phyloP scores from a whole-genome alignment of 192 early-diverging fungal genomes.

The Coemansia sp. region DNA sequence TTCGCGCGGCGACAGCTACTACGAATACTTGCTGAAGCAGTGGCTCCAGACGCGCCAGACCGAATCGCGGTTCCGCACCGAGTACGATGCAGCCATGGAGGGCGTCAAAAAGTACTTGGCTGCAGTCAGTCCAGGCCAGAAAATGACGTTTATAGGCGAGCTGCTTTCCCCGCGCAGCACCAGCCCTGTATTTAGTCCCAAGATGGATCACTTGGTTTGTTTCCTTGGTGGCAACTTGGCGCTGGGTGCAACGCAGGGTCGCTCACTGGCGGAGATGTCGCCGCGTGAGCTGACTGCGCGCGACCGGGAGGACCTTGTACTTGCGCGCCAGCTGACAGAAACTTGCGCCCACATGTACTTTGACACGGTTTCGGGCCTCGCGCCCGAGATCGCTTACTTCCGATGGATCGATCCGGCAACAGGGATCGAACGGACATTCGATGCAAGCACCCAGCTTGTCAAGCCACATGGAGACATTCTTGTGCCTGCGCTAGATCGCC shows the following conservation, averaged over 20 bases:
- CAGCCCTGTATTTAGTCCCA: constrained; percentile 38
- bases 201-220: constrained; percentile 95
- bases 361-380: constrained; percentile 75
- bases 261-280: constrained; percentile 15
- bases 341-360: constrained; percentile 83
- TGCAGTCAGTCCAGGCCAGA: constrained; percentile 15
- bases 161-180: constrained; percentile 59
- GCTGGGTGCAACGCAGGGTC: constrained; percentile 44
- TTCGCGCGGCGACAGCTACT: constrained; percentile 82
- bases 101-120: constrained; percentile 46
- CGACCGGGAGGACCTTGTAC: constrained; percentile 64
- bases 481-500: constrained; percentile 15
- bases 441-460: constrained; percentile 16
- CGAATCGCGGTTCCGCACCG: constrained; percentile 63
- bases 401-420: neutral
- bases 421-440: neutral
- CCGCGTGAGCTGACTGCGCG: constrained; percentile 6
- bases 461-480: constrained; percentile 33
- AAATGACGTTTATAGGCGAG: constrained; percentile 32
- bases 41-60: constrained; percentile 75
- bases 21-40: constrained; percentile 94
- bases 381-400: constrained; percentile 55
- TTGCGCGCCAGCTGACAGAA: constrained; percentile 79
- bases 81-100: constrained; percentile 63
- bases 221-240: constrained; percentile 65